A percentile compares a stretch with the other conserved stretches of the same genome.
Conservation (phyloP, 2,329 filamentous ascomycete genomes). For the Fusarium agapanthi region DNA sequence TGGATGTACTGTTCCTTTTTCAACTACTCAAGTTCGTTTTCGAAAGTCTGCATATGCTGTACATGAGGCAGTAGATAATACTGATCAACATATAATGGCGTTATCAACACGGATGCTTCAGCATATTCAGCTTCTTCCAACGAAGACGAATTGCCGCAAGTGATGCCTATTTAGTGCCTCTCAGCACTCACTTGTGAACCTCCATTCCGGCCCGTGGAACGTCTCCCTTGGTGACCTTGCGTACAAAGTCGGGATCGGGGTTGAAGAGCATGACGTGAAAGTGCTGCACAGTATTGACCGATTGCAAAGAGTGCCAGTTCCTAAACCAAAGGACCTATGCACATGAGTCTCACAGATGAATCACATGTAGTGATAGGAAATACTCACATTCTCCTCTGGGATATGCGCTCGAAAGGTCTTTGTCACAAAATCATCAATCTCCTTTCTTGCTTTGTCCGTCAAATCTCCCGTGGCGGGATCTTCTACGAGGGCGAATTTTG, state of each 20-base stretch:
- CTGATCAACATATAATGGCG: neutral
- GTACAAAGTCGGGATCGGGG: constrained; percentile 74
- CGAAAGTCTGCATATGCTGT: neutral
- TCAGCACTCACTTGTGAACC: constrained; percentile 4
- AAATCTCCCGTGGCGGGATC: constrained; percentile 72
- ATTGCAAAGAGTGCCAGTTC: constrained; percentile 89
- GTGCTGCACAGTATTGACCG: constrained; percentile 86
- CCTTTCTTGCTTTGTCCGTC: constrained; percentile 66
- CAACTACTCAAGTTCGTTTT: neutral
- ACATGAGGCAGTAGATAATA: constrained; percentile 4
- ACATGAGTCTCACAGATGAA: neutral
- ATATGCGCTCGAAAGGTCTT: constrained; percentile 69
- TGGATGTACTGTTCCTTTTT: neutral
- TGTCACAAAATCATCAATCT: constrained; percentile 77
- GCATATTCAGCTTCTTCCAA: neutral
- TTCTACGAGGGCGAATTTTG: constrained; percentile 82
- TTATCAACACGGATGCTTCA: neutral
- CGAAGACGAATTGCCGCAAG: neutral
- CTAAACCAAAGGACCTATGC: constrained; percentile 60
- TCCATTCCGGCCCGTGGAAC: constrained; percentile 66
- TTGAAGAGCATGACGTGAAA: constrained; percentile 93
- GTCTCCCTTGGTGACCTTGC: constrained; percentile 77
- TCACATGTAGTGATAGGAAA: neutral
- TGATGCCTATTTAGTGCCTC: neutral
- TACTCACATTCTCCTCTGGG: constrained; percentile 61